Base-by-base conservation (phyloP, 208 protist species). In the Leishmania major region DNA sequence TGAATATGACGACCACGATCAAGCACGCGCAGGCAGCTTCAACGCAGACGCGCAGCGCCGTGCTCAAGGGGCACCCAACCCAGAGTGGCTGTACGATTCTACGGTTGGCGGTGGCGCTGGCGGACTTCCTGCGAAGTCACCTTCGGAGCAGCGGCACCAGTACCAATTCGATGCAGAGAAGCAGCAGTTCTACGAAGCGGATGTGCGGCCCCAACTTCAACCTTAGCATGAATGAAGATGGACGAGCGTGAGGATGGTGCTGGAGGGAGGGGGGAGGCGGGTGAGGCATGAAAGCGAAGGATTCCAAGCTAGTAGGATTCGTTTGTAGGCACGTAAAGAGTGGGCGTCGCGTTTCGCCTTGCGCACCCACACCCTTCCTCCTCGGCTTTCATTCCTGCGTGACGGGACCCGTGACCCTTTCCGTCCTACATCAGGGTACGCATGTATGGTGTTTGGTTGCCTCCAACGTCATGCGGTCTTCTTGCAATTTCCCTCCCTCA, bases 111-210 rank as follows among this genome's bases (percentile, higher is more conserved):
- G 10, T 28, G 4, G 25, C 47, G n/a, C 28, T 8, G 49, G 19
- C 5, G 25, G 25, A 60, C 53, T 43, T 28, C 57, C 1, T 7
- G 66, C 64, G 6, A 73, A 57, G 17, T 37, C 70, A 11, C 69
- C 75, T 1, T 70, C 67, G 5, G 75, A 37, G 43, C 76, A 73
- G 76, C 75, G 64, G 70, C 71, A 51, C 40, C 69, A 55, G 3
- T 81, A 85, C 62, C 45, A 73, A 47, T 85, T 80, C 17, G 62
- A 85, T 66, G 47, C 81, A 1, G 37, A 81, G 31, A 28, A 71
- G 22, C 49, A 78, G 51, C 76, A 78, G 57, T 77, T 85, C 35
- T 74, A 71, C 59, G 76, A 81, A 25, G 55, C 28, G 25, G 17
- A 22, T 45, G 73, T 28, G 45, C 31, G 31, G 7, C 25, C 47